Base-by-base conservation (phyloP, 2,329 filamentous ascomycete species). In the Phoma sp. region DNA sequence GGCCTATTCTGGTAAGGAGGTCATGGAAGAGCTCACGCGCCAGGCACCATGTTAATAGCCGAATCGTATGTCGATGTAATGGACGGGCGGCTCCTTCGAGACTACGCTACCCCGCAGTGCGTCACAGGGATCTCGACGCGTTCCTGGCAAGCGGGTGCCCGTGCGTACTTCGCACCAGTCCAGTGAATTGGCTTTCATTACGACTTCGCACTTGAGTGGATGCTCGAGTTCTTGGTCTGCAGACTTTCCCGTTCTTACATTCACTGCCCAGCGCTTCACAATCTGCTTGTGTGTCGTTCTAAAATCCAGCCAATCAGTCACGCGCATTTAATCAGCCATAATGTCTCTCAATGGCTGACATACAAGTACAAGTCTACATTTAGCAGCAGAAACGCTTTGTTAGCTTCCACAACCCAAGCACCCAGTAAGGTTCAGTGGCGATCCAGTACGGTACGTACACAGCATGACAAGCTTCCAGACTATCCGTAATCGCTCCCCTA, bases 31-130 rank as follows among this genome's bases (percentile, higher is more conserved):
- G 47, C 40, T 50, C 47, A 56, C 53, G 47, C 47, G 33, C 21
- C 42, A 39, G 30, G 32, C 28, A 48, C 28, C 7, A n/a, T 43
- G 18, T 43, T 25, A 37, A 38, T 25, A 43, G 42, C 46, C 40
- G 42, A 55, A 55, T 50, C 37, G 18, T 21, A 20, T 28, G 40
- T 38, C 12, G 26, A 39, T 43, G 28, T 20, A 14, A 20, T 34
- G 33, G 11, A 20, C 40, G 30, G 23, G 25, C 29, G 37, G 29
- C 42, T 40, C 29, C 20, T 17, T 15, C 17, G 7, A n/a, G 18
- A 20, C 20, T 25, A 9, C 6, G 21, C 33, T 56, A 56, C 53
- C 53, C 53, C 53, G 53, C 53, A 56, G 38, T 46, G 46, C 51
- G 46, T 54, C 51, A 54, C 45, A 29, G 42, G 50, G 28, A 32